phyloP scores from a whole-genome alignment of 2,329 filamentous ascomycete species.

The Sclerotinia spermophila region DNA sequence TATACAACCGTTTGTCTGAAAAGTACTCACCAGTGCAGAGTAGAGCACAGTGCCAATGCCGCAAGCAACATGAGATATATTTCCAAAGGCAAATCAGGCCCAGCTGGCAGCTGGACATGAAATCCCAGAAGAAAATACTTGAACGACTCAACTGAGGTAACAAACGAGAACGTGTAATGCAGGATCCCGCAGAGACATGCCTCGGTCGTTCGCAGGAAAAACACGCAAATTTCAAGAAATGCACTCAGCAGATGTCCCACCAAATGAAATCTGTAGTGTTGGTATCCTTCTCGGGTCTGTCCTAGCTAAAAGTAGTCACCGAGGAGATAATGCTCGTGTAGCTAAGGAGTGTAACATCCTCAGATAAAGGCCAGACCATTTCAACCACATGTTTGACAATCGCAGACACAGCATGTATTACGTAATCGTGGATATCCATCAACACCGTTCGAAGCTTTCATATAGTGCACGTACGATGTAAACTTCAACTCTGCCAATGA shows the following conservation, averaged over 20 bases:
- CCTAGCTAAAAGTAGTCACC: background rate
- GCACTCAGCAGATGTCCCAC: background rate
- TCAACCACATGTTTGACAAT: background rate
- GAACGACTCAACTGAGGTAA: slow-evolving; percentile 2
- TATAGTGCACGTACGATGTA: background rate
- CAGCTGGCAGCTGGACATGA: slow-evolving; percentile 11
- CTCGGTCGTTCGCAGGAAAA: slow-evolving; percentile 7
- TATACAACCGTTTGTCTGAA: background rate
- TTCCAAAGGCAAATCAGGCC: background rate
- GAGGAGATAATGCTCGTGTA: background rate
- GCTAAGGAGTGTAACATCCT: background rate
- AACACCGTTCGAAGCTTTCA: background rate
- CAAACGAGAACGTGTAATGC: slow-evolving; percentile 13
- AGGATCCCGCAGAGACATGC: slow-evolving; percentile 6
- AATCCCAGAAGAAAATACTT: background rate
- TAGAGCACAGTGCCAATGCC: background rate
- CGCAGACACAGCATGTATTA: background rate
- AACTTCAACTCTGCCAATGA: background rate
- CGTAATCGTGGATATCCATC: background rate
- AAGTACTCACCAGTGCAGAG: background rate
- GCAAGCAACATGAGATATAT: background rate
- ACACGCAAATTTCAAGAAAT: slow-evolving; percentile 13
- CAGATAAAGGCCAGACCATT: background rate
- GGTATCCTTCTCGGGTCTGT: background rate
- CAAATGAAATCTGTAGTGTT: background rate